A percentile compares a stretch with the other conserved stretches of the same genome.
These are phyloP conservation scores for Trichophyton simii DNA, from an alignment of 2,329 filamentous ascomycete species.

Conservation along the genomic window DNA sequence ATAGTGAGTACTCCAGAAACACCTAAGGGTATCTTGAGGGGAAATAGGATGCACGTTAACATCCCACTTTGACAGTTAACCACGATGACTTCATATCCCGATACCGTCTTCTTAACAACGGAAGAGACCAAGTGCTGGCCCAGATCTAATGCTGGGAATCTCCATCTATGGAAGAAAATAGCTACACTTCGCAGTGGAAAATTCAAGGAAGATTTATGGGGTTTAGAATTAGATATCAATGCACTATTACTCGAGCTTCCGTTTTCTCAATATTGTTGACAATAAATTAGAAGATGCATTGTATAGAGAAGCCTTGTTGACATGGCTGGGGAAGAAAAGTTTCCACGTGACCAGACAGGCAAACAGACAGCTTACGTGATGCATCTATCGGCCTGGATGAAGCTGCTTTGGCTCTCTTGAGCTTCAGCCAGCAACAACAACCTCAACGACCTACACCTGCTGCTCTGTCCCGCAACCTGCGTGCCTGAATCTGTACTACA, in stretches of 20 bases:
- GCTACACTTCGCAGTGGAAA: too few relatives aligned
- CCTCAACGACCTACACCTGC: neutral
- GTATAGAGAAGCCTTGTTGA: neutral
- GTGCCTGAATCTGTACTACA: neutral
- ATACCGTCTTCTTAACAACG: conserved; percentile 59
- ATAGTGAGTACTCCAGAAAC: conserved; percentile 49
- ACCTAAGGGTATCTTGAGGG: neutral
- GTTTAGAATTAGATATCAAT: neutral
- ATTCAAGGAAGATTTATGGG: neutral
- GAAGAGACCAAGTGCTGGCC: conserved; percentile 24
- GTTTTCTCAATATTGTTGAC: neutral
- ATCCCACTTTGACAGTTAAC: conserved; percentile 28
- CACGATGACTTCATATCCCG: conserved; percentile 70
- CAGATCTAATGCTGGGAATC: conserved; percentile 16
- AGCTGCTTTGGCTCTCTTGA: neutral
- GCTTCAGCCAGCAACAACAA: neutral
- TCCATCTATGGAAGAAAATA: neutral
- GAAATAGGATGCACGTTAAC: conserved; percentile 8
- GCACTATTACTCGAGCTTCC: neutral
- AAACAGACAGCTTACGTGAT: conserved; percentile 4
- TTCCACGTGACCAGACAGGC: neutral
- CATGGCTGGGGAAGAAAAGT: too few relatives aligned
- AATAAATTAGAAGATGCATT: neutral
- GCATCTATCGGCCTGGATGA: neutral
- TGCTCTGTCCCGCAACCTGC: neutral